phyloP scores from a whole-genome alignment of 768 basidiomycete genomes.

The Phylloporus scabripes region DNA sequence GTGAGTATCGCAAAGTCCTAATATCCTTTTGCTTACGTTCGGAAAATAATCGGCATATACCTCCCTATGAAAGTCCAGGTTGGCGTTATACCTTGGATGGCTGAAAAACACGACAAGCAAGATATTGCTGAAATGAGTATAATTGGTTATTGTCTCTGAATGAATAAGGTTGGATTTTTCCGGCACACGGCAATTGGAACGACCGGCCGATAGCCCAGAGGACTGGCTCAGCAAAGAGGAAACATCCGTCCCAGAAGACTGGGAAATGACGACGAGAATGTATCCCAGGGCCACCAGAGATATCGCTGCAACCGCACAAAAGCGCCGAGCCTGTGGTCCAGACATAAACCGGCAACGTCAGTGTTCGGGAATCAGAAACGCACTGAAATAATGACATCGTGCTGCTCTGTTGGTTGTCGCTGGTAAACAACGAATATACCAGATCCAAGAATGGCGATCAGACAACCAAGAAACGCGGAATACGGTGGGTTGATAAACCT shows the following conservation, averaged over 20 bases:
- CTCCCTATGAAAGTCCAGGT: conserved; percentile 42
- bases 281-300: conserved; percentile 8
- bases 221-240: not conserved
- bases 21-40: conserved; percentile 28
- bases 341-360: not conserved
- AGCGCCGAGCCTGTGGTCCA: conserved; percentile 6
- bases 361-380: not conserved
- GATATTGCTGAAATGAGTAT: conserved; percentile 37
- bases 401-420: not conserved
- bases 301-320: not conserved
- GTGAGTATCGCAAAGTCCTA: not conserved
- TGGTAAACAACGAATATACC: not conserved
- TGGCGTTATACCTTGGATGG: conserved; percentile 42
- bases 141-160: conserved; percentile 19
- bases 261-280: not conserved
- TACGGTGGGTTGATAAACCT: conserved; percentile 1
- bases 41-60: conserved; percentile 46
- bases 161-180: conserved; percentile 18
- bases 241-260: not conserved
- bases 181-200: conserved; percentile 13
- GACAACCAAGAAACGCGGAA: conserved; percentile 15
- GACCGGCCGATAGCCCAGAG: not conserved
- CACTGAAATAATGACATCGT: conserved; percentile 13
- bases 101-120: conserved; percentile 48
- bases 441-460: conserved; percentile 14